These are phyloP conservation scores for Metschnikowia amazonensis DNA, from an alignment of 805 yeast genomes.

Conservation along the genomic window DNA sequence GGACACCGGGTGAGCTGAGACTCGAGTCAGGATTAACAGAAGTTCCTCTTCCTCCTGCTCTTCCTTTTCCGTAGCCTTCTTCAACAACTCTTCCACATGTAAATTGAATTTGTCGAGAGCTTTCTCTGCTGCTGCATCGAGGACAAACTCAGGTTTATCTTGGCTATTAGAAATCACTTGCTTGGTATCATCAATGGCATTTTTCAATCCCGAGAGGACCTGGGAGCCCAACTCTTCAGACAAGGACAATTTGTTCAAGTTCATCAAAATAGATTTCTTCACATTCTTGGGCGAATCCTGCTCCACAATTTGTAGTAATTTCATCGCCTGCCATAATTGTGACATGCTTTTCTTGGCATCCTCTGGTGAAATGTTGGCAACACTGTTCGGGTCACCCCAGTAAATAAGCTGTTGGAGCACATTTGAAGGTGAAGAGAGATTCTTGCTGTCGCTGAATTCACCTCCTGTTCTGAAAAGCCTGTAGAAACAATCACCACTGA, in stretches of 20 bases:
- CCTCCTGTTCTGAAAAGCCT: slow-evolving; percentile 47
- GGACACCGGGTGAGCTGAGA: background rate
- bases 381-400: slow-evolving; percentile 80
- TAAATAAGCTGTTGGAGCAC: slow-evolving; percentile 68
- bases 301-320: slow-evolving; percentile 49
- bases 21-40: slow-evolving; percentile 4
- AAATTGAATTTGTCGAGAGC: slow-evolving; percentile 31
- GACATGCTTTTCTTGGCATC: slow-evolving; percentile 41
- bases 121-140: slow-evolving; percentile 30
- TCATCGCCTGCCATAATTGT: slow-evolving; percentile 55
- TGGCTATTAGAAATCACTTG: slow-evolving; percentile 22
- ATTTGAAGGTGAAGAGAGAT: slow-evolving; percentile 41
- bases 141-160: slow-evolving; percentile 26
- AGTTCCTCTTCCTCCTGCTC: slow-evolving; percentile 6
- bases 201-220: slow-evolving; percentile 30
- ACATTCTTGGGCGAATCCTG: slow-evolving; percentile 48
- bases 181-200: slow-evolving; percentile 33
- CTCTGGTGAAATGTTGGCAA: slow-evolving; percentile 47
- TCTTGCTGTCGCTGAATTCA: slow-evolving; percentile 32
- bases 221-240: slow-evolving; percentile 27
- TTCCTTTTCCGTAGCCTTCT: slow-evolving; percentile 25
- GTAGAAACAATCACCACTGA: slow-evolving; percentile 62
- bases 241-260: slow-evolving; percentile 45
- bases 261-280: slow-evolving; percentile 50
- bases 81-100: slow-evolving; percentile 22